Conservation (phyloP, 495 filamentous ascomycete species). For the Cairneyella variabilis region DNA sequence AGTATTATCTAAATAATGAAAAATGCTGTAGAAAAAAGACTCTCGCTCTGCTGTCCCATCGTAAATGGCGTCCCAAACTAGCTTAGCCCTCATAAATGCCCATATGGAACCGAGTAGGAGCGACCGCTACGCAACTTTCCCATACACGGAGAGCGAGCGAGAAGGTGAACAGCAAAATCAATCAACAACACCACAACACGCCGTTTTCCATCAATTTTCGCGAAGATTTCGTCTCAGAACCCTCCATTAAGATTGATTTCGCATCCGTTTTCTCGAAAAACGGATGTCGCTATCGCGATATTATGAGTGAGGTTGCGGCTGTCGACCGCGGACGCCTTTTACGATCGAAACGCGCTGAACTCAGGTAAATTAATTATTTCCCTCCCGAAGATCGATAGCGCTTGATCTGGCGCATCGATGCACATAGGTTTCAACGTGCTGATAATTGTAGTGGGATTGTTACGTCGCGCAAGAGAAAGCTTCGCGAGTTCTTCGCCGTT, state of each 20-base stretch:
- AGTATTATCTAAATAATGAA: too few relatives aligned
- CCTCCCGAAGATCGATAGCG: constrained; percentile 34
- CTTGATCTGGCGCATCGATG: constrained; percentile 41
- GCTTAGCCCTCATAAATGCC: constrained; percentile 32
- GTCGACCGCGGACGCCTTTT: constrained; percentile 52
- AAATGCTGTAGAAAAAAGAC: too few relatives aligned
- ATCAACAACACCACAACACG: constrained; percentile 44
- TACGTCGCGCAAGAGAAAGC: constrained; percentile 72
- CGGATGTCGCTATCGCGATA: constrained; percentile 55
- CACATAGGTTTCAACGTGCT: constrained; percentile 34
- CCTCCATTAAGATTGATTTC: constrained; percentile 29
- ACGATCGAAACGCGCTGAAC: constrained; percentile 47
- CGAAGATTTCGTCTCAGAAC: constrained; percentile 28
- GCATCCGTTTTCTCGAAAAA: constrained; percentile 52
- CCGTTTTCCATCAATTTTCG: constrained; percentile 50
- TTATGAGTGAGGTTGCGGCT: constrained; percentile 57
- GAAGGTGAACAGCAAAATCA: constrained; percentile 25
- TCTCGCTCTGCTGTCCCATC: too few relatives aligned
- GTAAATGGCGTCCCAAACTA: constrained; percentile 7
- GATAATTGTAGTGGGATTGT: constrained; percentile 28
- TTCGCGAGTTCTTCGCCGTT: constrained; percentile 72
- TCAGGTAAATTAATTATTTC: constrained; percentile 36
- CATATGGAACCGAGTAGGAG: constrained; percentile 29
- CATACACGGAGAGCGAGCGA: not conserved
- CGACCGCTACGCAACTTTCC: not conserved